Evolutionary conservation across 805 yeast species (phyloP), one percentile per base, ranked within the genome.

Genomic region (Hanseniaspora valbyensis): DNA sequence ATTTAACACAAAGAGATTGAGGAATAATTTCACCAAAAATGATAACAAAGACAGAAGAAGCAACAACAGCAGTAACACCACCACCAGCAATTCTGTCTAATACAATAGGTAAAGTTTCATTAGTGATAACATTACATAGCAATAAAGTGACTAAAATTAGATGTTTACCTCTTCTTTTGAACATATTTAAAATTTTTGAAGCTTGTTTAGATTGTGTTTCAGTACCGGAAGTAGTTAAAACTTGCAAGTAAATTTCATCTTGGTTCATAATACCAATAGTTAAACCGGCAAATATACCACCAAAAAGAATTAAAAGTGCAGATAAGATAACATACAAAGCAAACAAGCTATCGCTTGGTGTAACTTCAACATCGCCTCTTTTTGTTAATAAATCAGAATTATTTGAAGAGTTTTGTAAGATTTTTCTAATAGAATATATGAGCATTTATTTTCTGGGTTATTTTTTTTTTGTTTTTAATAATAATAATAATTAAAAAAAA

Each of bases 261-360:
- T 90, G 97, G 57, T 97, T 97, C 98, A 90, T 90, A 10, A 90
- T 74, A 2, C 92, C 97, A 44, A 90, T 70, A n/a, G 98, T 92
- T 39, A 90, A 72, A 7, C 95, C 95, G 4, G 95, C 95, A 71
- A 86, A 86, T n/a, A 83, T 80, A 57, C 95, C 95, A 53, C 95
- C 95, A 3, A 83, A 69, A 32, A 86, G 59, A 1, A 85, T 50
- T 32, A 50, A 40, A 18, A 44, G 2, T 3, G 49, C 42, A 22
- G 53, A 32, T 8, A 50, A 18, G 3, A 50, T 16, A 4, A 43
- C 44, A 29, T 50, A 50, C n/a, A 44, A 33, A 1, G 42, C 53
- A 44, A 50, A 50, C 19, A 43, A 18, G 8, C 40, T 28, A 10
- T 50, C 40, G 9, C 42, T 42, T n/a, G 50, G 44, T 5, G 26